Base-by-base conservation (phyloP, 257 asterid species). In the Ophiorrhiza pumila region DNA sequence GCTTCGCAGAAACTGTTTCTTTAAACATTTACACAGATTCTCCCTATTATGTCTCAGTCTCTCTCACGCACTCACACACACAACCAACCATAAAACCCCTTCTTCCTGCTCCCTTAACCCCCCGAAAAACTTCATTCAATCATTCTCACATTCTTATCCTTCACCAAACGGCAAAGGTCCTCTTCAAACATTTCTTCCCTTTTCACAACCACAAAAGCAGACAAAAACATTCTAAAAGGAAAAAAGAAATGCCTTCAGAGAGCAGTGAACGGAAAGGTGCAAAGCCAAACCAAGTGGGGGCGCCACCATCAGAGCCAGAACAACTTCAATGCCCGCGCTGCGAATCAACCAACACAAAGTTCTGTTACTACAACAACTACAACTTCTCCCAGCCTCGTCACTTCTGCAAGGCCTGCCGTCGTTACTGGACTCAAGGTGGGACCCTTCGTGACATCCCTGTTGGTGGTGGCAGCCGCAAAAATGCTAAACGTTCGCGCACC, bases 371-470 rank as follows among this genome's bases (percentile, higher is more conserved):
- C 87, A 92, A 92, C 92, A 92, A 92, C 90, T 92, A 90, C 83
- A 92, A 90, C 81, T 90, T 83, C 87, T 90, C 98, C 5, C 98
- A 92, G 86, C 98, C 98, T 0, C 92, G 98, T 56, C 96, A 92
- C 74, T 92, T 92, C 83, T 92, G 98, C 87, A 90, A 91, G 88
- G 68, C 93, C 4, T 93, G 98, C 87, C 97, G 98, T 73, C 93
- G 98, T 71, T 93, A 93, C 90, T 93, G 98, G 98, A 93, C 98
- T 7, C 95, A 87, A 85, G 98, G 98, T 8, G 98, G 98, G 3
- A 89, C 98, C 31, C 92, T 90, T 73, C 93, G 98, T 1, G 96
- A 93, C 84, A 87, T 93, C 59, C 98, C 98, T 1, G 80, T 93
- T 65, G 98, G 98, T 12, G 98, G 98, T n/a, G 96, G 97, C 35